Percentiles rank a stretch among this genome's conserved stretches.
Evolutionary conservation across 2,329 filamentous ascomycete genomes (phyloP).

Genomic region (Trichoderma semiorbis): DNA sequence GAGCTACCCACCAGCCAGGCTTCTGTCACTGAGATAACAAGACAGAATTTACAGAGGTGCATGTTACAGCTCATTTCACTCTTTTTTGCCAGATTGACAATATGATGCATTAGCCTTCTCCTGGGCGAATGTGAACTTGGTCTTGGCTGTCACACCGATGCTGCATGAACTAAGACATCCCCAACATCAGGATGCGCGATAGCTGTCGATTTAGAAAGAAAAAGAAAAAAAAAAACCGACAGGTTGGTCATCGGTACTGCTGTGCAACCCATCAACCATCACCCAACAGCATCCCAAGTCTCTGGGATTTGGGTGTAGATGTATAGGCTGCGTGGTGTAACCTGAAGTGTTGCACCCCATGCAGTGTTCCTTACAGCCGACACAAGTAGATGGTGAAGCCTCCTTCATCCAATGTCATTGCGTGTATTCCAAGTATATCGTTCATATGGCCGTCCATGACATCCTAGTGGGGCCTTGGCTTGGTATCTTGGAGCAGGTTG

Average conservation of each 20-base stretch:
- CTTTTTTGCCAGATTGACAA: not conserved
- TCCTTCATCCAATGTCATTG: not conserved
- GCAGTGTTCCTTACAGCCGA: not conserved
- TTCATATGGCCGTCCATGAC: not conserved
- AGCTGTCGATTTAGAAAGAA: not conserved
- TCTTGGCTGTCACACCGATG: constrained; percentile 1
- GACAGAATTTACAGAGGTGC: not conserved
- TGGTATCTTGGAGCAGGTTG: not conserved
- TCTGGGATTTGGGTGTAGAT: constrained; percentile 1
- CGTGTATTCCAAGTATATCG: not conserved
- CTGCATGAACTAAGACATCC: constrained; percentile 8
- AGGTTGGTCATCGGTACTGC: not conserved
- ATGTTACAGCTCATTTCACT: not conserved
- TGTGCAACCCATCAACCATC: not conserved
- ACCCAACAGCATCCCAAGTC: not conserved
- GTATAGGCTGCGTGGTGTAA: not conserved
- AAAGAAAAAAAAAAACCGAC: not conserved
- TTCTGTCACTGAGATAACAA: not conserved
- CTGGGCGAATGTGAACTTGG: not conserved
- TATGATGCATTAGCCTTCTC: not conserved
- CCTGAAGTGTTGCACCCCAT: not conserved
- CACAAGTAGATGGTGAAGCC: not conserved
- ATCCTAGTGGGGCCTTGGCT: not conserved
- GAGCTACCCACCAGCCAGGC: not conserved
- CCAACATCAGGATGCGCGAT: not conserved